Evolutionary conservation across 495 filamentous ascomycete species (phyloP), one percentile per base, ranked within the genome.

Genomic region (Penicillium dipodomyicola): DNA sequence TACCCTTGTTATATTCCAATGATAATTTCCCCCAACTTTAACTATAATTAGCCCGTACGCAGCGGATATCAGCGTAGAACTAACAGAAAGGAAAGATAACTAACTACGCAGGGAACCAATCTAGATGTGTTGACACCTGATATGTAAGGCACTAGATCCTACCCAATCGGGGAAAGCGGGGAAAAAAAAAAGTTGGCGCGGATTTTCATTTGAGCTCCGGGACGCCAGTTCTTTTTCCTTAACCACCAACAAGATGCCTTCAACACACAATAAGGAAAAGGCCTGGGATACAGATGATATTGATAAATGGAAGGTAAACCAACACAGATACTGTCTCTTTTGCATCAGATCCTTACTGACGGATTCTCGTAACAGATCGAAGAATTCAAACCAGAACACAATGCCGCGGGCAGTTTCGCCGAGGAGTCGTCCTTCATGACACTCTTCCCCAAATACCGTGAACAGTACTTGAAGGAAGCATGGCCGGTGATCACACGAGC

Each of bases 231-330:
- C 49, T 48, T 57, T 54, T 46, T 54, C 44, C 48, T 32, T 54
- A 48, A 48, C 60, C 59, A 57, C 59, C 52, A 44, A 30, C 70
- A 78, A 54, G 40, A 97, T 97, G 93, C 93, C 93, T 54, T 95
- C 90, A 51, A 96, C 90, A 54, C 86, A 96, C 77, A 94, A 96
- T 56, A 87, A 82, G 56, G 91, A 96, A 5, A 98, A 98, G 71
- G 90, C 94, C 35, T 97, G 93, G 94, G 93, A 98, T 71, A 96
- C 91, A 47, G 91, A 94, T 56, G 94, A 96, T 65, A 91, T 97
- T 61, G 93, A 98, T 71, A 96, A 96, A 69, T 98, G 93, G 93
- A 94, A 92, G 82, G 83, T 90, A 59, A 54, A 64, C 67, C 35
- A 14, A 23, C 8, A 17, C 5, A 9, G 8, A 37, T 30, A 32